phyloP scores from a whole-genome alignment of 345 rosid species.

The Dipteronia dyeriana region DNA sequence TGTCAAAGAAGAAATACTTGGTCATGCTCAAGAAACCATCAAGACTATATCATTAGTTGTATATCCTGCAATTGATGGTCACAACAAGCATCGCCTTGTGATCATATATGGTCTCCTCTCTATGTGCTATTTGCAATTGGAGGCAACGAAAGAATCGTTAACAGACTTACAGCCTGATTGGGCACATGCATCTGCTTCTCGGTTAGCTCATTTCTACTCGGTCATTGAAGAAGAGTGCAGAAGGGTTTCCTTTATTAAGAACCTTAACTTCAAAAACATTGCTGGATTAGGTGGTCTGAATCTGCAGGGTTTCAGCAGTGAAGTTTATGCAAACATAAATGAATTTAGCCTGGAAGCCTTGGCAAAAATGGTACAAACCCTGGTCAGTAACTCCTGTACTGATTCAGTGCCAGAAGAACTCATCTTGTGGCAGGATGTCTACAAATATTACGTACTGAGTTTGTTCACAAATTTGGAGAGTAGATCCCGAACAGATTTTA shows the following conservation, averaged over 20 bases:
- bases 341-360: slow-evolving; percentile 73
- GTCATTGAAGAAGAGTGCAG: slow-evolving; percentile 72
- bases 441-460: slow-evolving; percentile 55
- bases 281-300: slow-evolving; percentile 66
- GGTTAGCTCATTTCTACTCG: slow-evolving; percentile 51
- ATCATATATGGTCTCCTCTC: slow-evolving; percentile 72
- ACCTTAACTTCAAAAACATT: slow-evolving; percentile 82
- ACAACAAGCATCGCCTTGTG: slow-evolving; percentile 78
- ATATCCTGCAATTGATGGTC: slow-evolving; percentile 84
- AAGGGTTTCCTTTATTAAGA: slow-evolving; percentile 73
- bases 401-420: slow-evolving; percentile 54
- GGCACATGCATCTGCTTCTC: slow-evolving; percentile 33
- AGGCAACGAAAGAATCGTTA: slow-evolving; percentile 46
- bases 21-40: slow-evolving; percentile 64
- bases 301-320: slow-evolving; percentile 56
- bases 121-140: slow-evolving; percentile 67
- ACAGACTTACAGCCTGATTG: slow-evolving; percentile 30
- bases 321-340: slow-evolving; percentile 60
- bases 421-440: slow-evolving; percentile 70
- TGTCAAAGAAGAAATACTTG: slow-evolving; percentile 61
- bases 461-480: slow-evolving; percentile 54
- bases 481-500: slow-evolving; percentile 44
- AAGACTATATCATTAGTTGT: slow-evolving; percentile 51
- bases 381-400: slow-evolving; percentile 38
- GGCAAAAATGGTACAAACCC: slow-evolving; percentile 73